Evolutionary conservation across 2,329 filamentous ascomycete species (phyloP), one percentile per base, ranked within the genome.

Genomic region (Trichoderma aggressivum): DNA sequence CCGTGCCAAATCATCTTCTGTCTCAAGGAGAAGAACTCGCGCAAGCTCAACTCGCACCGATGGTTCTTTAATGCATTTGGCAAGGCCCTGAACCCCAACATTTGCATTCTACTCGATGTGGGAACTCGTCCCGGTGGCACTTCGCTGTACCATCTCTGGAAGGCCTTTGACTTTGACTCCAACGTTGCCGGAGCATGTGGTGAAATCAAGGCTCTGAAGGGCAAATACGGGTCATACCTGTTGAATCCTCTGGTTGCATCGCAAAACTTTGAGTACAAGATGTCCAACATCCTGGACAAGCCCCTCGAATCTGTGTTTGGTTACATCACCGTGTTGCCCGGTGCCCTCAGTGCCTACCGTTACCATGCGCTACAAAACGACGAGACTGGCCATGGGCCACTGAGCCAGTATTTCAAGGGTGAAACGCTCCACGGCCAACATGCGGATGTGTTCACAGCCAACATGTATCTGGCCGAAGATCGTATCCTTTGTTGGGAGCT

Each of bases 1-100:
- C 97, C 96, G 1, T 97, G 94, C 79, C 96, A 99, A 83, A 94
- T 99, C 85, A 95, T 99, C 77, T 99, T 99, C 81, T 99, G 97
- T 78, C 84, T 99, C 73, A 99, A 99, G 83, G 96, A 99, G 81
- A 94, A 96, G 84, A 99, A 99, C 80, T 89, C 92, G 79, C 97
- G 97, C 83, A 99, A 99, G 84, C 88, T 99, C 76, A 99, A 99
- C 84, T 98, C 94, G 1, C 96, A 99, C 81, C 90, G 96, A 71
- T 99, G 96, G 96, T 98, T 98, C 84, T 99, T 99, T 85, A 99
- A 99, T 79, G 96, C 96, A 0, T 97, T 99, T 79, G 97, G 96
- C 34, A 90, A 91, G 74, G 92, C 95, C 0, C 86, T 99, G 28
- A 97, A 95, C 75, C 96, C 96, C 0, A 99, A 99, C 75, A 92